Evolutionary conservation across 306 rosid genomes (phyloP).

Genomic region (Comarum palustre): DNA sequence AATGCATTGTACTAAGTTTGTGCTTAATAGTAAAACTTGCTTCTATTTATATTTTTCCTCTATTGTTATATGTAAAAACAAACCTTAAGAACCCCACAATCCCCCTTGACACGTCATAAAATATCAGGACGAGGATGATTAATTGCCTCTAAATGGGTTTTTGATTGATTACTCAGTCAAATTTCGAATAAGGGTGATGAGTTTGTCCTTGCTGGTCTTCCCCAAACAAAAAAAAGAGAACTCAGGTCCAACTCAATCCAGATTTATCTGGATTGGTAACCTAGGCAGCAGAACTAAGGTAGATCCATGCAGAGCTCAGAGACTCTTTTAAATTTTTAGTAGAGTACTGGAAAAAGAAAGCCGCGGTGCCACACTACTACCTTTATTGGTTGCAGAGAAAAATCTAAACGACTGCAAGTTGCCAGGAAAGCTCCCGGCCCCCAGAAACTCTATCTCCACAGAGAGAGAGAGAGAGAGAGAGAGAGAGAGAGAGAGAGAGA

Average conservation of each 20-base stretch:
- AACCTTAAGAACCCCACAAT: too few relatives aligned
- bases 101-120: too few relatives aligned
- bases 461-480: conserved; percentile 30
- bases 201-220: too few relatives aligned
- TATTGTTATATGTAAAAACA: too few relatives aligned
- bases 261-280: not conserved
- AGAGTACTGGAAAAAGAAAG: conserved; percentile 19
- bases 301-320: conserved; percentile 30
- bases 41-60: too few relatives aligned
- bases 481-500: conserved; percentile 32
- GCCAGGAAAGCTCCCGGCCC: conserved; percentile 57
- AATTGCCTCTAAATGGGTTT: not conserved
- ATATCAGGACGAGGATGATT: too few relatives aligned
- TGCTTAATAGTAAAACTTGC: too few relatives aligned
- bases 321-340: not conserved
- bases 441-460: conserved; percentile 39
- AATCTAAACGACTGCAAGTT: conserved; percentile 66
- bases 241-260: not conserved
- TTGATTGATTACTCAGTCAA: too few relatives aligned
- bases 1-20: too few relatives aligned
- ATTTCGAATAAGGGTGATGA: too few relatives aligned
- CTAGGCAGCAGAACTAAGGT: conserved; percentile 6
- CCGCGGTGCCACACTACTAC: conserved; percentile 32
- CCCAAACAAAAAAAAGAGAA: too few relatives aligned
- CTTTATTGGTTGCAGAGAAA: conserved; percentile 95